Evolutionary conservation across 805 yeast species (phyloP), one percentile per base, ranked within the genome.

Genomic region (Hanseniaspora osmophila): DNA sequence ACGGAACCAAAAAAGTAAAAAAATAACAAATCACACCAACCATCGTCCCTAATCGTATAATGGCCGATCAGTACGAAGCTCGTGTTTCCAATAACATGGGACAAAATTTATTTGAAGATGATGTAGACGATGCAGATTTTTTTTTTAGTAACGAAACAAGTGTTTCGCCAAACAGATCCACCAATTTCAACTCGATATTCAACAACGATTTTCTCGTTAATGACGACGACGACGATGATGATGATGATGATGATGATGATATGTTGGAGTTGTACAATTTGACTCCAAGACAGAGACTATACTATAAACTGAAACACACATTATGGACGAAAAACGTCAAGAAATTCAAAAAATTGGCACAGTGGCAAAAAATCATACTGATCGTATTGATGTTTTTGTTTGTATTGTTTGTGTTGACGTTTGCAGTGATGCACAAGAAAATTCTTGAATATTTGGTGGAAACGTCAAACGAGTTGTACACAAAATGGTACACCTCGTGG

Each of bases 391-490:
- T 49, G 6, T 57, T 49, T 7, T 30, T 49, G 2, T 40, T 51
- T n/a, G 46, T 49, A 9, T 32, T 50, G 27, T 41, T 54, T 9
- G 40, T 54, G 6, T 52, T 52, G 10, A 40, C 54, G 15, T 38
- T 57, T 13, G 33, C 60, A n/a, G 48, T 60, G 1, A 57, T 55
- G 49, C 62, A 56, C 44, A 48, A 59, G 6, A 48, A 46, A 13
- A 55, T 61, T 16, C 44, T 61, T 17, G 48, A 61, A 9, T 51
- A 60, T 17, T 54, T 75, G 48, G 70, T 71, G 1, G 49, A 49
- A 0, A 46, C 69, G 3, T 69, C 84, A 0, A 71, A 75, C 43
- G 56, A 59, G n/a, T 69, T 78, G 66, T 51, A 56, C 29, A 56
- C 58, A 1, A 59, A 67, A 41, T 56, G 54, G 16, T 64, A 59